A percentile compares a stretch with the other conserved stretches of the same genome.
Evolutionary conservation across 805 yeast genomes (phyloP).

Genomic region (Soucietia sequanensis): DNA sequence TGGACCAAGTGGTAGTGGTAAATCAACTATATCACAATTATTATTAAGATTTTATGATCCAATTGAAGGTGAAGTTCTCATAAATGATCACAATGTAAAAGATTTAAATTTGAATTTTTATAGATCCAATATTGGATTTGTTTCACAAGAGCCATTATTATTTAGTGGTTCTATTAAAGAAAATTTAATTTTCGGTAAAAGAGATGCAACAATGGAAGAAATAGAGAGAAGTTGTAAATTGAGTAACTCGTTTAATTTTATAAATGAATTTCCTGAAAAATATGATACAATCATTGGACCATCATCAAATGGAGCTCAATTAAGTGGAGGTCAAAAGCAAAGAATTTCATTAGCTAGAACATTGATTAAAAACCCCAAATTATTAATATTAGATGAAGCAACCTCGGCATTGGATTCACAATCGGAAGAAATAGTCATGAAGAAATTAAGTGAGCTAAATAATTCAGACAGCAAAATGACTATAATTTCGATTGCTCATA

Average conservation of each 20-base stretch:
- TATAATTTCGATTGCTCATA: slow-evolving; percentile 86
- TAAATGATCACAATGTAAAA: slow-evolving; percentile 64
- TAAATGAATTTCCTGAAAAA: slow-evolving; percentile 75
- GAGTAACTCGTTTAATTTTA: slow-evolving; percentile 74
- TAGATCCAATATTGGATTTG: slow-evolving; percentile 79
- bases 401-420: slow-evolving; percentile 91
- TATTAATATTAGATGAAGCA: slow-evolving; percentile 89
- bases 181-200: slow-evolving; percentile 76
- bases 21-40: slow-evolving; percentile 81
- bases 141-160: slow-evolving; percentile 88
- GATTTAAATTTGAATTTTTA: slow-evolving; percentile 69
- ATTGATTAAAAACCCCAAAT: slow-evolving; percentile 69
- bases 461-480: slow-evolving; percentile 39
- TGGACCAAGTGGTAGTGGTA: slow-evolving; percentile 97
- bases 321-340: slow-evolving; percentile 95
- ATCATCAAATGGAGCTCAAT: slow-evolving; percentile 70
- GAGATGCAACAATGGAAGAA: slow-evolving; percentile 56
- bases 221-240: slow-evolving; percentile 57
- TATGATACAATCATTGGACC: slow-evolving; percentile 83
- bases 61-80: slow-evolving; percentile 53
- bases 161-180: slow-evolving; percentile 85
- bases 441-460: slow-evolving; percentile 59
- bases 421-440: slow-evolving; percentile 81
- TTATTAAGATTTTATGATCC: slow-evolving; percentile 85
- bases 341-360: slow-evolving; percentile 90